Base-by-base conservation (phyloP, 768 basidiomycete genomes). In the Boletus sp. region DNA sequence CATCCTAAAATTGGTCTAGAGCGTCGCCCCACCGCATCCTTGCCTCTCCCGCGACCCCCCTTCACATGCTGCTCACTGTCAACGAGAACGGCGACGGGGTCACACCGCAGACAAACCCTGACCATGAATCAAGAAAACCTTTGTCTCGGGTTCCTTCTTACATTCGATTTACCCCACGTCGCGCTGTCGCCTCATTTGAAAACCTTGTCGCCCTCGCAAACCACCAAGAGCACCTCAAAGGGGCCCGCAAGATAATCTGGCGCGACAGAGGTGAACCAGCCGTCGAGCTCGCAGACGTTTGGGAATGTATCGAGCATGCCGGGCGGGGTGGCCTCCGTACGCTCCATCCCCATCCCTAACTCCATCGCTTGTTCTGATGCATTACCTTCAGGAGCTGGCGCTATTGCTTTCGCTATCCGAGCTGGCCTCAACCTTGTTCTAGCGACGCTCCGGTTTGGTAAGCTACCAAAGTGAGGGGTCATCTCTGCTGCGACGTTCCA, bases 201-300 rank as follows among this genome's bases (percentile, higher is more conserved):
- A 91, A 90, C 66, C 76, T 94, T 8, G 86, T 92, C 20, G 89
- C 88, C 14, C 78, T 94, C 54, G 92, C 92, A 5, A 92, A 92
- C 72, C 84, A 89, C 71, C 87, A 91, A 68, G 89, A 93, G 58
- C 78, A 83, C 2, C 76, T 93, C 33, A 80, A 74, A 58, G 85
- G 84, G 54, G 89, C 91, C 1, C 79, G 88, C 53, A 90, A 84
- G 69, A 87, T 92, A 72, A 83, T 94, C 4, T 91, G 91, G 89
- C 78, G 89, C 12, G 87, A 92, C 64, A 77, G 81, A 58, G 90
- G 92, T 4, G 85, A 92, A 70, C 87, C 85, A 17, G 87, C 87
- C 0, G 83, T 79, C 1, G 86, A 91, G 59, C 65, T 94, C 24
- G 70, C 78, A 36, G 82, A 81, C 50, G 57, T 92, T 30, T 77